Conservation (phyloP, 352 stramenopile genomes). For the Phytophthora melonis region DNA sequence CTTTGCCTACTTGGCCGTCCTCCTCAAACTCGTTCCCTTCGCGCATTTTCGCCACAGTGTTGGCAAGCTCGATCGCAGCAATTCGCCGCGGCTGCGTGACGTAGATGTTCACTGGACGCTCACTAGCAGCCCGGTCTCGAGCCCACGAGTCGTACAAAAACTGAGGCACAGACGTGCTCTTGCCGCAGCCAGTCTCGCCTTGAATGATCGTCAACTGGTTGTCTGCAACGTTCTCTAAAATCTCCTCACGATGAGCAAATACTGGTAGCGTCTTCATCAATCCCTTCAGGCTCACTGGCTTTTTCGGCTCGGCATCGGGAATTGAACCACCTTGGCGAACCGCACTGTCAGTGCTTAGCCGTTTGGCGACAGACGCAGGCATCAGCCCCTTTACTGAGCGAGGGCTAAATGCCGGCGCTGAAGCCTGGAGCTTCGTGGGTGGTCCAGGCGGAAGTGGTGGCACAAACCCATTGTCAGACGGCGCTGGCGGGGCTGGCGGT, state of each 20-base stretch:
- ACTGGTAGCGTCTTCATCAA: conserved; percentile 88
- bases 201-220: conserved; percentile 94
- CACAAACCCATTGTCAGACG: conserved; percentile 7
- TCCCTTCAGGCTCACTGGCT: conserved; percentile 45
- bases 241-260: conserved; percentile 88
- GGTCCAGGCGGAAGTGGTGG: conserved; percentile 29
- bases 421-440: conserved; percentile 17
- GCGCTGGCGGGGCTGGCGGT: conserved; percentile 10
- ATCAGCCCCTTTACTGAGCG: conserved; percentile 44
- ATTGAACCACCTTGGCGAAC: conserved; percentile 22
- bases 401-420: conserved; percentile 24
- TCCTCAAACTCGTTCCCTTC: conserved; percentile 78
- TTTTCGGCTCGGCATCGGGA: conserved; percentile 19
- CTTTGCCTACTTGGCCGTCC: conserved; percentile 65
- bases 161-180: conserved; percentile 94
- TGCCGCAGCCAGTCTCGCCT: conserved; percentile 97
- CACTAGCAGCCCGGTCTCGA: conserved; percentile 30
- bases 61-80: conserved; percentile 87
- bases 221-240: conserved; percentile 79
- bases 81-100: conserved; percentile 96
- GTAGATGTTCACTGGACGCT: conserved; percentile 93
- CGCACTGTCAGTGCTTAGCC: conserved; percentile 37
- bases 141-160: conserved; percentile 91
- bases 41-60: conserved; percentile 94
- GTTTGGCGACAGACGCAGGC: conserved; percentile 54